A percentile compares a stretch with the other conserved stretches of the same genome.
phyloP scores from a whole-genome alignment of 1,284 basidiomycete genomes.

The Grifola frondosa region DNA sequence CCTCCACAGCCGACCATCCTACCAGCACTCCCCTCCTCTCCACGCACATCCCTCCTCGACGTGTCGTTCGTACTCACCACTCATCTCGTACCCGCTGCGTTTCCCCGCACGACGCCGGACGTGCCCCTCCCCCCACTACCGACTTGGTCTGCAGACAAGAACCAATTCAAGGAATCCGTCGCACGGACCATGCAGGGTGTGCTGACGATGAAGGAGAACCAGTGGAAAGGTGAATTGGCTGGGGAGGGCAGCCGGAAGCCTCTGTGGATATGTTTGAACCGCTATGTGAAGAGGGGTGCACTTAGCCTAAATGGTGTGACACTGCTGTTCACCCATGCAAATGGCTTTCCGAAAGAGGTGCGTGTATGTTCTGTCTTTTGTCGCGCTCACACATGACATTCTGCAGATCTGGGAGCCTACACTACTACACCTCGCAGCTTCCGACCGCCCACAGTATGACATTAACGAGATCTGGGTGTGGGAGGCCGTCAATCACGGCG shows the following conservation, averaged over 20 bases:
- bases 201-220: conserved; percentile 19
- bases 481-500: conserved; percentile 57
- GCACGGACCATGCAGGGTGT: conserved; percentile 18
- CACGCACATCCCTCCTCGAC: conserved; percentile 22
- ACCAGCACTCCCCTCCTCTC: conserved; percentile 27
- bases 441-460: conserved; percentile 13
- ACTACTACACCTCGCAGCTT: conserved; percentile 24
- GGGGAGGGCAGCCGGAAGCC: conserved; percentile 16
- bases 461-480: conserved; percentile 59
- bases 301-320: conserved; percentile 34
- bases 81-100: conserved; percentile 74
- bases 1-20: background rate
- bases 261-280: conserved; percentile 34
- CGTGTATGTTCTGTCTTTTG: conserved; percentile 47
- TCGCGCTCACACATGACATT: conserved; percentile 57
- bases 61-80: conserved; percentile 48
- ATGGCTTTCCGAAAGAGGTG: conserved; percentile 38
- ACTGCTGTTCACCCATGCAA: conserved; percentile 35
- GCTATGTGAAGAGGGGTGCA: conserved; percentile 28
- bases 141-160: conserved; percentile 29
- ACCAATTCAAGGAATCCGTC: conserved; percentile 31
- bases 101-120: conserved; percentile 54
- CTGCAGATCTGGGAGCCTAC: conserved; percentile 38
- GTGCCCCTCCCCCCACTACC: conserved; percentile 39
- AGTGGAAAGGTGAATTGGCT: conserved; percentile 26